Evolutionary conservation across 345 rosid genomes (phyloP), one percentile per base, ranked within the genome.

Genomic region (Populus pruinosa): DNA sequence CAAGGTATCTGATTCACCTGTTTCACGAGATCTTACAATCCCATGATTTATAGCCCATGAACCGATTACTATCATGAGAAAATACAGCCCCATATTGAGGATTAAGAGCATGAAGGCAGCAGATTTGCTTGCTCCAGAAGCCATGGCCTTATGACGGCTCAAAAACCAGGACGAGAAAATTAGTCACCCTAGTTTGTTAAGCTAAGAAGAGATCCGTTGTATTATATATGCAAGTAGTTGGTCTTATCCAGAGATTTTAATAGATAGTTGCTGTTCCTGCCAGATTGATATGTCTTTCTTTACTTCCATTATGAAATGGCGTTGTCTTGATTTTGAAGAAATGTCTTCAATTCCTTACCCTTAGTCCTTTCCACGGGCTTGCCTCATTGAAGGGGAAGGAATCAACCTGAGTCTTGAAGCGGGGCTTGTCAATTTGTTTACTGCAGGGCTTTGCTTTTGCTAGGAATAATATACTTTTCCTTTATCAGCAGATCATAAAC

Each of bases 1-100:
- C 25, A 20, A 6, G 62, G 3, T 8, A 55, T 21, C 62, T 55
- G 7, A 50, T 2, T 76, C 89, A 92, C 97, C 93, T 44, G 94
- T 71, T 62, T 92, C 92, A 10, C 72, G 91, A 74, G 94, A 70
- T 79, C 79, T 85, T 62, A 84, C 83, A 50, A 95, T 90, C 44
- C 85, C 92, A 76, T 91, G 96, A 83, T 93, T 95, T 16, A 88
- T 82, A 13, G 92, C 93, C 99, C 98, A 93, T 0, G 92, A 83
- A 49, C 97, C 94, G 21, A 88, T 79, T 20, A 88, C 75, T 13
- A 88, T 86, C 75, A 93, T 77, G 66, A 90, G 83, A 76, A 93
- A 91, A 65, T 90, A 95, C 4, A 95, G 87, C 27, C 83, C 86
- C 11, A 92, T 87, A 77, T 93, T 95, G 83, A 93, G 82, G 75